Evolutionary conservation across 2,329 filamentous ascomycete genomes (phyloP).

Genomic region (Fusarium sp.): DNA sequence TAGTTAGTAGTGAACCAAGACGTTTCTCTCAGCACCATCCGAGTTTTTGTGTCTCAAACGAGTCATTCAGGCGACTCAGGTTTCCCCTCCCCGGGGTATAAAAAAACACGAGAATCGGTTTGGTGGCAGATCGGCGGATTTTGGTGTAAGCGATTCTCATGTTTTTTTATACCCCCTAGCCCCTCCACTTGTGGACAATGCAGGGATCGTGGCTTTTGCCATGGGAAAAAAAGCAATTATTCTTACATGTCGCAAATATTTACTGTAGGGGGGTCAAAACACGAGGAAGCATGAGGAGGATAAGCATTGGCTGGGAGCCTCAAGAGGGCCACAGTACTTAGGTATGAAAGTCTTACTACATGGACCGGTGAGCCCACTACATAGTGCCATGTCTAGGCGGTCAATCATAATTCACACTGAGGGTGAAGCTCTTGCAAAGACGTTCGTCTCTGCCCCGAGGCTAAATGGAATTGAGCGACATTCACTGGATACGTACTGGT

Average conservation of each 20-base stretch:
- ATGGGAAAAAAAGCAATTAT: slow-evolving; percentile 14
- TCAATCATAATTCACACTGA: background rate
- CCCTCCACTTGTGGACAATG: background rate
- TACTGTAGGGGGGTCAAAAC: slow-evolving; percentile 13
- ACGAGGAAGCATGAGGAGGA: slow-evolving; percentile 8
- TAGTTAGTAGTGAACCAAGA: background rate
- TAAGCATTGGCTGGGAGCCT: background rate
- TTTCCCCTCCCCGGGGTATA: too few species aligned
- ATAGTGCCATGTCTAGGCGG: background rate
- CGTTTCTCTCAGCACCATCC: background rate
- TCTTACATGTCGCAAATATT: slow-evolving; percentile 10
- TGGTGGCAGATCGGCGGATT: too few species aligned
- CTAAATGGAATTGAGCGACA: background rate
- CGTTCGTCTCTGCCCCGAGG: background rate
- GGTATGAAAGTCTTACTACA: background rate
- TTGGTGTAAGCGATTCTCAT: too few species aligned
- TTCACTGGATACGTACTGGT: background rate
- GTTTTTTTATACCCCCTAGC: too few species aligned
- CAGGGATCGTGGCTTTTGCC: background rate
- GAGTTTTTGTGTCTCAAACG: background rate
- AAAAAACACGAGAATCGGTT: too few species aligned
- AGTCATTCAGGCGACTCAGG: slow-evolving; percentile 6
- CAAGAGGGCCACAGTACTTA: background rate
- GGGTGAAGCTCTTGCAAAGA: background rate
- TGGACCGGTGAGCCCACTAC: background rate